Evolutionary conservation across 768 basidiomycete genomes (phyloP), one percentile per base, ranked within the genome.

Genomic region (Butyriboletus loyo): DNA sequence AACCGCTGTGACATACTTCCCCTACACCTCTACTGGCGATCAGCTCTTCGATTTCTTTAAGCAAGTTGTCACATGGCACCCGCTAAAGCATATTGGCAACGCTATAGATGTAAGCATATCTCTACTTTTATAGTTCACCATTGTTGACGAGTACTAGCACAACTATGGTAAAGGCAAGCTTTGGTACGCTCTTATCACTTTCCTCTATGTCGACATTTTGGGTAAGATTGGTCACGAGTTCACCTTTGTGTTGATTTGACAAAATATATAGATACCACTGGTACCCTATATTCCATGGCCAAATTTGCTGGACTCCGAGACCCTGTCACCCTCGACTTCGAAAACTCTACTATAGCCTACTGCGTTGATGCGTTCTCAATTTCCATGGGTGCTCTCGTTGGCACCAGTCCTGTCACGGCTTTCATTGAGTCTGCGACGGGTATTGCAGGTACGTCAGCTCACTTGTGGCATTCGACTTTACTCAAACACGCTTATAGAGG

Each of bases 241-340:
- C 39, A 2, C 17, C 30, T 34, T 34, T n/a, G n/a, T 25, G 36
- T 45, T 24, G 27, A 17, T 32, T 42, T 35, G 39, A 52, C 36
- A 3, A 37, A 9, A 37, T 21, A 1, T 14, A 42, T 50, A 68
- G 72, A 76, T 52, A 77, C 73, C 27, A 77, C 75, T 49, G 86
- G 91, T 63, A 92, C 91, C 9, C 74, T 94, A 5, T 92, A 92
- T 66, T 87, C 91, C 35, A 92, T 94, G 91, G 88, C 89, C 48
- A 91, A 88, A 66, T 92, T 92, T 56, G 89, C 91, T 7, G 89
- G 88, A n/a, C 78, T 94, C 2, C 88, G 89, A 42, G 86, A 92
- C 63, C 86, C 86, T 1, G 81, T 89, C 14, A 92, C 90, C 24
- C 75, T 91, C 50, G 91, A 94, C 66, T 94, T 94, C 59, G 91